These are phyloP conservation scores for Cocos nucifera DNA, from an alignment of 176 grass and related monocot genomes.

Conservation along the genomic window DNA sequence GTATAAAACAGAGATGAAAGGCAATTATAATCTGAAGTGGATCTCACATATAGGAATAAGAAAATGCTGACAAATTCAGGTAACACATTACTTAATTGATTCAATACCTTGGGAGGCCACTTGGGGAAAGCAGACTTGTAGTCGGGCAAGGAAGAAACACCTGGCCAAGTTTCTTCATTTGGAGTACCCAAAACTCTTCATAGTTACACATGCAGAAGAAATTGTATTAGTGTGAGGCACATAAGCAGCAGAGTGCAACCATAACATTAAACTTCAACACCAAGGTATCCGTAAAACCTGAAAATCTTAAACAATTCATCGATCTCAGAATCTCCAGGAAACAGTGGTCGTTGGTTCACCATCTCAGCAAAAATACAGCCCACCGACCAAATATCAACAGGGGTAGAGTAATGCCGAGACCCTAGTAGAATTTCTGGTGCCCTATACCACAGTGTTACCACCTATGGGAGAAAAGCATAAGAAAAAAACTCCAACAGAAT, in stretches of 20 bases:
- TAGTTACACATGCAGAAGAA: constrained; percentile 3
- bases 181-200: constrained; percentile 78
- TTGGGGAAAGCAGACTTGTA: constrained; percentile 80
- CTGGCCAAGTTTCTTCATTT: constrained; percentile 73
- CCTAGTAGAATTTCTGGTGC: constrained; percentile 94
- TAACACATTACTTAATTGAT: neutral
- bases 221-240: neutral
- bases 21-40: no score
- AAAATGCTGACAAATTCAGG: no score
- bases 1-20: no score
- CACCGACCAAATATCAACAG: constrained; percentile 89
- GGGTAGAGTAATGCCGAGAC: constrained; percentile 77
- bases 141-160: constrained; percentile 73
- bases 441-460: constrained; percentile 94
- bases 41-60: no score
- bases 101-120: constrained; percentile 52
- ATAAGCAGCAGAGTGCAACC: constrained; percentile 3
- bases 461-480: constrained; percentile 32
- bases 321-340: constrained; percentile 92
- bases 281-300: constrained; percentile 38
- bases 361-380: constrained; percentile 99
- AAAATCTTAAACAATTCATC: constrained; percentile 96
- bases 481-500: no score
- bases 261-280: constrained; percentile 9
- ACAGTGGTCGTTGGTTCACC: constrained; percentile 67